These are phyloP conservation scores for Pythium folliculosum DNA, from an alignment of 352 stramenopile genomes.

Conservation along the genomic window DNA sequence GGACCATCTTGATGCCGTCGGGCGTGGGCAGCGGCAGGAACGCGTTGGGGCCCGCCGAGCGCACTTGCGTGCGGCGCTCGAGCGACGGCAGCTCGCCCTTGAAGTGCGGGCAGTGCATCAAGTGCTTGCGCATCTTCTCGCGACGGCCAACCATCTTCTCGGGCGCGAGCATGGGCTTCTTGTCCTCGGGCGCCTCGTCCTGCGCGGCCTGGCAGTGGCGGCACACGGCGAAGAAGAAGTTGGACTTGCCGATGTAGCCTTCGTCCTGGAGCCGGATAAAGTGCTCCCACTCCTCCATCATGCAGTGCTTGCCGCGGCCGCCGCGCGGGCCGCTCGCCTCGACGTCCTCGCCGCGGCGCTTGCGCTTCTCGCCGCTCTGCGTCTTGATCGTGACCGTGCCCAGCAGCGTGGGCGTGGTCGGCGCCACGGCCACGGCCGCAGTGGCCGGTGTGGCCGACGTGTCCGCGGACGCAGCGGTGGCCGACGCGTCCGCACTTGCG, in stretches of 20 bases:
- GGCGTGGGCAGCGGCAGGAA: constrained; percentile 30
- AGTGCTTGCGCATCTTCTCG: constrained; percentile 81
- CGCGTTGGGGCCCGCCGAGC: constrained; percentile 20
- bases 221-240: constrained; percentile 78
- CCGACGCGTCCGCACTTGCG: no score
- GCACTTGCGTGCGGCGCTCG: constrained; percentile 34
- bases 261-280: constrained; percentile 75
- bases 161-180: constrained; percentile 52
- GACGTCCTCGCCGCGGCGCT: constrained; percentile 40
- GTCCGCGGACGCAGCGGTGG: not conserved
- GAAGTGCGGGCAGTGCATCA: constrained; percentile 61
- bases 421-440: not conserved
- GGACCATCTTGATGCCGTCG: constrained; percentile 36
- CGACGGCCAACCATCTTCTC: constrained; percentile 72
- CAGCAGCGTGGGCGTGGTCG: not conserved
- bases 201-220: constrained; percentile 69
- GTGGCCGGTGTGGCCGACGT: not conserved
- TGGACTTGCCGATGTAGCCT: constrained; percentile 83
- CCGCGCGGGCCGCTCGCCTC: constrained; percentile 42
- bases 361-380: constrained; percentile 48
- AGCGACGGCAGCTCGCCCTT: constrained; percentile 61
- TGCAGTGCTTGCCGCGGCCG: constrained; percentile 71
- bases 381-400: constrained; percentile 26
- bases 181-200: constrained; percentile 53
- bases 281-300: constrained; percentile 85